Evolutionary conservation across 345 rosid genomes (phyloP).

Genomic region (Populus deltoides): DNA sequence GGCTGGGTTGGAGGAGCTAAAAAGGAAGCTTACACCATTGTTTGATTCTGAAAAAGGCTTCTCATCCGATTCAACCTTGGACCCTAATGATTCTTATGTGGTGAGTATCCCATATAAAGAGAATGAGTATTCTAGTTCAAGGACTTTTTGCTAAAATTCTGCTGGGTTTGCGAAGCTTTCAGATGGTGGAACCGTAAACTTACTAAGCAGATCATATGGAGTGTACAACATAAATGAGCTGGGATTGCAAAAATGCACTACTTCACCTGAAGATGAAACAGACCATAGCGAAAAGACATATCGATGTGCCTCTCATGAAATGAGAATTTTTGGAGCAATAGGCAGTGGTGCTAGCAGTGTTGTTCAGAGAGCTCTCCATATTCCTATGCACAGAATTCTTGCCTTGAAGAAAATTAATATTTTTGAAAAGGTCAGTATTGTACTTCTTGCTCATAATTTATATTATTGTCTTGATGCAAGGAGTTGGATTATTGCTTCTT

Average conservation of each 20-base stretch:
- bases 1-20: conserved; percentile 89
- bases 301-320: conserved; percentile 87
- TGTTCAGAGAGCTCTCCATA: conserved; percentile 93
- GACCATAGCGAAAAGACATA: conserved; percentile 70
- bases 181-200: conserved; percentile 88
- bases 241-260: conserved; percentile 79
- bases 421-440: conserved; percentile 64
- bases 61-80: conserved; percentile 60
- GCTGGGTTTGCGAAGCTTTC: conserved; percentile 51
- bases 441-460: no score
- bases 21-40: conserved; percentile 79
- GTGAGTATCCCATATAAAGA: conserved; percentile 31
- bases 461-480: neutral
- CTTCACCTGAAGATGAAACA: conserved; percentile 52
- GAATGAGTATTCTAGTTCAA: neutral
- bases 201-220: conserved; percentile 94
- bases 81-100: conserved; percentile 69
- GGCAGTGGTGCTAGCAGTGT: conserved; percentile 98
- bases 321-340: conserved; percentile 87
- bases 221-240: conserved; percentile 84
- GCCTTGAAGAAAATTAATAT: conserved; percentile 90
- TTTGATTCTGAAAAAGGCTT: conserved; percentile 94
- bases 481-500: neutral
- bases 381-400: conserved; percentile 78
- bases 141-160: neutral